Evolutionary conservation across 805 yeast species (phyloP), one percentile per base, ranked within the genome.

Genomic region (Lachancea meyersii): DNA sequence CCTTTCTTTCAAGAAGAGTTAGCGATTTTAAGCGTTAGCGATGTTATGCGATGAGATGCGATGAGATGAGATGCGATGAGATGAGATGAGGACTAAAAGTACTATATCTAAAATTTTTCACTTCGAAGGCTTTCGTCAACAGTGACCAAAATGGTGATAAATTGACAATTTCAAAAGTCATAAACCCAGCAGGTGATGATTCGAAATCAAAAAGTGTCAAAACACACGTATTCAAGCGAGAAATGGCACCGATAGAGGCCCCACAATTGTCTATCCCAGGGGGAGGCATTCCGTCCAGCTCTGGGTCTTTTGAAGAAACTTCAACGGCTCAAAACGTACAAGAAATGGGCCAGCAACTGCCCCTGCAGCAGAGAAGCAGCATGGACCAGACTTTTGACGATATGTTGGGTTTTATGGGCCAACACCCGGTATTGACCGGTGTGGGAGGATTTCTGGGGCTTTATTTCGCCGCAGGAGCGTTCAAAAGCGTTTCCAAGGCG

Each of bases 401-500:
- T 50, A 69, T 79, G 0, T 51, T 74, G 14, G 71, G 72, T 16
- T 75, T 79, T 63, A 71, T 80, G 75, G 77, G 85, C 5, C 75
- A 78, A 38, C 96, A 88, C 61, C 96, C 96, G 8, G 74, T 80
- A 58, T 52, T 85, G 48, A 72, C 89, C 3, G 81, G 84, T 10
- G 53, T 80, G 9, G 95, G 94, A 13, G 81, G 75, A 0, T 76
- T 82, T 48, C 76, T 81, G 4, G 66, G 77, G 3, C 76, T 77
- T 0, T 83, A 82, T 54, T 71, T 79, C 41, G 72, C 73, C 16
- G 82, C 89, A 2, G 89, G 89, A 3, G 64, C 77, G 10, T 75
- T 80, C 62, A 83, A 80, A 61, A 64, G 76, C 3, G 41, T 60
- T 1, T 46, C 57, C 3, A 55, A 48, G 3, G 51, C 45, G 31